Percentiles rank a stretch among this genome's conserved stretches.
Conservation (phyloP, 164 flowering plant genomes). For the Pachysandra terminalis region DNA sequence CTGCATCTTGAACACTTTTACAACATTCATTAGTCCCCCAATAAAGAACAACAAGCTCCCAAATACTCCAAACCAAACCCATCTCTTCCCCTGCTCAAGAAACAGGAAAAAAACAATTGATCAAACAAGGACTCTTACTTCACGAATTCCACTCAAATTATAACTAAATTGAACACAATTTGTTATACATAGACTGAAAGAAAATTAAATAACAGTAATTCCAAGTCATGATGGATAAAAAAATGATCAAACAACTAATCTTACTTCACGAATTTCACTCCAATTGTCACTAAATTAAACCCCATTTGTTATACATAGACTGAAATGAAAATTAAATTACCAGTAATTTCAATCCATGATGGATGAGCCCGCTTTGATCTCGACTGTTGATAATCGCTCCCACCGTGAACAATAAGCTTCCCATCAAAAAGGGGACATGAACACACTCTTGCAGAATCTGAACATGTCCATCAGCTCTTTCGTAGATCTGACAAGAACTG, state of each 20-base stretch:
- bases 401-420: slow-evolving; percentile 63
- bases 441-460: slow-evolving; percentile 76
- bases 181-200: too few species aligned
- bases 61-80: slow-evolving; percentile 57
- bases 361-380: slow-evolving; percentile 30
- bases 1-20: slow-evolving; percentile 87
- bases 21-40: slow-evolving; percentile 72
- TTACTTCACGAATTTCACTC: too few species aligned
- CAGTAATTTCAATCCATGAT: slow-evolving; percentile 49
- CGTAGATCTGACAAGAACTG: slow-evolving; percentile 81
- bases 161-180: too few species aligned
- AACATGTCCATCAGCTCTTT: slow-evolving; percentile 81
- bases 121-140: too few species aligned
- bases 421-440: slow-evolving; percentile 72
- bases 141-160: too few species aligned
- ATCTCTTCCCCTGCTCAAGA: slow-evolving; percentile 48
- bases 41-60: slow-evolving; percentile 58
- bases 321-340: slow-evolving; percentile 28
- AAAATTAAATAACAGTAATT: too few species aligned
- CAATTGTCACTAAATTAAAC: too few species aligned
- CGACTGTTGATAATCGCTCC: slow-evolving; percentile 54
- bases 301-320: too few species aligned
- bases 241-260: too few species aligned
- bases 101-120: neutral
- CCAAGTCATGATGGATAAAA: too few species aligned